Conservation (phyloP, 208 protist species). For the Histomonas meleagridis region DNA sequence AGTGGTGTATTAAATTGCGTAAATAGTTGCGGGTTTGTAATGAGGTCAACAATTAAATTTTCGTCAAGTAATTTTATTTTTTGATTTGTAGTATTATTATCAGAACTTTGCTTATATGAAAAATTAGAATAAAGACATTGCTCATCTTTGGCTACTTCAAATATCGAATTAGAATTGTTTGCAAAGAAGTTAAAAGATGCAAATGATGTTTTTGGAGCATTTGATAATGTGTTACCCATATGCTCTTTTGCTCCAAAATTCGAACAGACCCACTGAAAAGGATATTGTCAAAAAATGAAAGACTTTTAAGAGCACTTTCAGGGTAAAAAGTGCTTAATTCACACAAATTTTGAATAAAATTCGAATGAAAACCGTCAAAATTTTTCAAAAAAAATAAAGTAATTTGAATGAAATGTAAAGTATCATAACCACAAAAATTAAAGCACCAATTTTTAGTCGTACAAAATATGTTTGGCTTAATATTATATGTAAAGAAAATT, state of each 20-base stretch:
- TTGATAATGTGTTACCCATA: not conserved
- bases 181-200: not conserved
- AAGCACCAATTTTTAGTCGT: no score
- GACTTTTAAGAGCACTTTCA: no score
- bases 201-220: not conserved
- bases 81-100: no score
- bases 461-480: no score
- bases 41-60: slow-evolving; percentile 23
- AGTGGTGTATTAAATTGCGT: not conserved
- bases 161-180: not conserved
- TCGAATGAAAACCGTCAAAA: no score
- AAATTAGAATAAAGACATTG: not conserved
- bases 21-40: not conserved
- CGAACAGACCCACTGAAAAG: not conserved
- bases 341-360: no score
- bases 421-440: no score
- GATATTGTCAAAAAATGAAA: not conserved
- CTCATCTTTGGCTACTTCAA: not conserved
- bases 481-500: no score
- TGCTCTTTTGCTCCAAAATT: not conserved
- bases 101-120: not conserved
- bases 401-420: no score
- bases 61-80: not conserved
- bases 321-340: no score
- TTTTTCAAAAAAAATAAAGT: no score